Percentiles rank a stretch among this genome's conserved stretches.
These are phyloP conservation scores for Periglandula ipomoeae DNA, from an alignment of 2,329 filamentous ascomycete species.

Conservation along the genomic window DNA sequence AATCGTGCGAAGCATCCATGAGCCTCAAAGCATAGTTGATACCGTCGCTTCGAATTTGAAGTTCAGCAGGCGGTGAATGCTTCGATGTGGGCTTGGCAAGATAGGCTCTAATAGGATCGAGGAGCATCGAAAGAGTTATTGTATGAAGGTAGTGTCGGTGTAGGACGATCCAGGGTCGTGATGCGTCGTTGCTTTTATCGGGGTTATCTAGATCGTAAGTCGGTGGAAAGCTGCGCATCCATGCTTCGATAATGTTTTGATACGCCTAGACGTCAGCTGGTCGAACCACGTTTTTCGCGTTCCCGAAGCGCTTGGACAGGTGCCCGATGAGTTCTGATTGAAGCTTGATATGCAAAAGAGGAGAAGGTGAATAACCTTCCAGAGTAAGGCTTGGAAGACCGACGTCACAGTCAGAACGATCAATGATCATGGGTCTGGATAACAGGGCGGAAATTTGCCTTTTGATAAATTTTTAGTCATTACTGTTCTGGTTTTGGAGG, in stretches of 20 bases:
- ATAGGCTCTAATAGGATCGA: slow-evolving; percentile 36
- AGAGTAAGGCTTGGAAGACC: slow-evolving; percentile 23
- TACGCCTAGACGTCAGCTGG: slow-evolving; percentile 24
- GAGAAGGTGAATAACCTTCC: slow-evolving; percentile 22
- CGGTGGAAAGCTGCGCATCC: slow-evolving; percentile 33
- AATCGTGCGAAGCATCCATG: slow-evolving; percentile 27
- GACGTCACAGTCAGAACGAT: slow-evolving; percentile 23
- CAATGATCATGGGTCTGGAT: slow-evolving; percentile 25
- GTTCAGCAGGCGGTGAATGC: slow-evolving; percentile 21
- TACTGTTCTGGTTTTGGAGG: background rate
- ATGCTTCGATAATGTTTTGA: slow-evolving; percentile 27
- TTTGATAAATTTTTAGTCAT: background rate
- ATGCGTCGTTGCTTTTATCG: slow-evolving; percentile 31
- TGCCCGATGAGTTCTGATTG: slow-evolving; percentile 24
- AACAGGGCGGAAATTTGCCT: slow-evolving; percentile 27
- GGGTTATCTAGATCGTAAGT: slow-evolving; percentile 29
- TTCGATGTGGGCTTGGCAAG: slow-evolving; percentile 28
- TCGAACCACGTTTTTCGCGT: slow-evolving; percentile 18
- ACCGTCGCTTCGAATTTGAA: slow-evolving; percentile 29
- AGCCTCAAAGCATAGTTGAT: slow-evolving; percentile 35
- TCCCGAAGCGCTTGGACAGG: slow-evolving; percentile 22
- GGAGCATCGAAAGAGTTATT: slow-evolving; percentile 33
- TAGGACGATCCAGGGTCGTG: slow-evolving; percentile 32
- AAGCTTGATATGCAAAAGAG: slow-evolving; percentile 26
- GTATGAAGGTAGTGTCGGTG: slow-evolving; percentile 37